phyloP scores from a whole-genome alignment of 495 filamentous ascomycete species.

The Penicillium taxi region DNA sequence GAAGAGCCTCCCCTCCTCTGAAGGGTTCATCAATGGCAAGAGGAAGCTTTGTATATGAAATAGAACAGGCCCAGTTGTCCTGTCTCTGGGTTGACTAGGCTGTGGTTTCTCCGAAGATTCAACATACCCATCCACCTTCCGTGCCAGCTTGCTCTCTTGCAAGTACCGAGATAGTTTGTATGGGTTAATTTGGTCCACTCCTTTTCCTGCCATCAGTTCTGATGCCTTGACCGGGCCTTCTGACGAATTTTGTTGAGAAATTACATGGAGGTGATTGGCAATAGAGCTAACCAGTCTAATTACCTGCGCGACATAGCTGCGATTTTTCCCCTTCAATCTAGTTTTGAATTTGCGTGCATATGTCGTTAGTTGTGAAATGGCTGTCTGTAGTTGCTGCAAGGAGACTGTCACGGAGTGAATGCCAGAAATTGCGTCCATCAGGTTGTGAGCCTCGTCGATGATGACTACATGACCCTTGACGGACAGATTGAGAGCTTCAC shows the following conservation, averaged over 20 bases:
- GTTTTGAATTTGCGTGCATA: constrained; percentile 87
- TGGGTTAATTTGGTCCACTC: constrained; percentile 90
- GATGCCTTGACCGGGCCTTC: constrained; percentile 62
- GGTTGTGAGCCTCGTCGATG: constrained; percentile 95
- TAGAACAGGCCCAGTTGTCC: constrained; percentile 58
- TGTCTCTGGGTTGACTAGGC: constrained; percentile 16
- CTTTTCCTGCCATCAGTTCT: constrained; percentile 71
- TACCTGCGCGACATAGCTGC: constrained; percentile 82
- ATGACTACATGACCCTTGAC: constrained; percentile 83
- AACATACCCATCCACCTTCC: constrained; percentile 86
- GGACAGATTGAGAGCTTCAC: constrained; percentile 79
- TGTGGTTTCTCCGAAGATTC: constrained; percentile 47
- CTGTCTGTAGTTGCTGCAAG: constrained; percentile 60
- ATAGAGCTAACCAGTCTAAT: constrained; percentile 74
- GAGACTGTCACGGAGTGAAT: constrained; percentile 78
- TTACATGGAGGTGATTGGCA: constrained; percentile 47
- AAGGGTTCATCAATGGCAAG: constrained; percentile 76
- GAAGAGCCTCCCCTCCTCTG: constrained; percentile 81
- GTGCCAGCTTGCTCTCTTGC: constrained; percentile 84
- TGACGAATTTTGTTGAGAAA: constrained; percentile 34
- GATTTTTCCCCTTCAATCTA: constrained; percentile 83
- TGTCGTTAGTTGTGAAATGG: constrained; percentile 62
- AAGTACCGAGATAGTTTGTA: constrained; percentile 82
- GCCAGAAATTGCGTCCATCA: constrained; percentile 87
- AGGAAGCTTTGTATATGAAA: constrained; percentile 82